Conservation (phyloP, 192 early-diverging fungal species). For the Linderina pennispora region DNA sequence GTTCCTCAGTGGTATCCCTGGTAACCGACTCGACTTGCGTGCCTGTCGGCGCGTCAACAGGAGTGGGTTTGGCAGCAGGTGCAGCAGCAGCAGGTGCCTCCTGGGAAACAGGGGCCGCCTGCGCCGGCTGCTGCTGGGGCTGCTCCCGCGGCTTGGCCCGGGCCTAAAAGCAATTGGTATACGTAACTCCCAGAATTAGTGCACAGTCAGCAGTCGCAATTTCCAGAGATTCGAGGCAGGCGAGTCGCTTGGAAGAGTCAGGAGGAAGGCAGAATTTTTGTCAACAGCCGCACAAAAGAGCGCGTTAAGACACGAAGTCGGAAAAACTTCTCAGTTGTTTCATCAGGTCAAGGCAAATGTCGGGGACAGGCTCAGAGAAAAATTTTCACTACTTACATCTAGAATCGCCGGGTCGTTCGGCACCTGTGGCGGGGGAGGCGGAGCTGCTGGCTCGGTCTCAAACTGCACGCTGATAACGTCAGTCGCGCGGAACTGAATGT, state of each 20-base stretch:
- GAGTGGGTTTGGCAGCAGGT: constrained; percentile 5
- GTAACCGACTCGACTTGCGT: constrained; percentile 11
- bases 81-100: constrained; percentile 11
- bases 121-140: constrained; percentile 11
- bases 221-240: not conserved
- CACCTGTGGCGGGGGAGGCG: constrained; percentile 48
- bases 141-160: constrained; percentile 11
- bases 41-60: constrained; percentile 5
- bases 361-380: no score
- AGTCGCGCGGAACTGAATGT: constrained; percentile 88
- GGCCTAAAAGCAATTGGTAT: not conserved
- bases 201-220: not conserved
- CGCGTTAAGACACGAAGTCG: constrained; percentile 29
- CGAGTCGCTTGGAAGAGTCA: constrained; percentile 2
- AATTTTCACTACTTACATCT: constrained; percentile 52
- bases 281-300: constrained; percentile 20
- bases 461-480: constrained; percentile 87
- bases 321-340: constrained; percentile 30
- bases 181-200: not conserved
- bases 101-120: constrained; percentile 4
- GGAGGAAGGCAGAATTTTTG: constrained; percentile 45
- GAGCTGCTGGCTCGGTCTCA: constrained; percentile 42
- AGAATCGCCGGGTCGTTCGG: constrained; percentile 85
- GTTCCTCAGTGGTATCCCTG: constrained; percentile 1
- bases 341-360: constrained; percentile 14